Evolutionary conservation across 1,139 yeast genomes (phyloP).

Genomic region (Arxiozyma telluris): DNA sequence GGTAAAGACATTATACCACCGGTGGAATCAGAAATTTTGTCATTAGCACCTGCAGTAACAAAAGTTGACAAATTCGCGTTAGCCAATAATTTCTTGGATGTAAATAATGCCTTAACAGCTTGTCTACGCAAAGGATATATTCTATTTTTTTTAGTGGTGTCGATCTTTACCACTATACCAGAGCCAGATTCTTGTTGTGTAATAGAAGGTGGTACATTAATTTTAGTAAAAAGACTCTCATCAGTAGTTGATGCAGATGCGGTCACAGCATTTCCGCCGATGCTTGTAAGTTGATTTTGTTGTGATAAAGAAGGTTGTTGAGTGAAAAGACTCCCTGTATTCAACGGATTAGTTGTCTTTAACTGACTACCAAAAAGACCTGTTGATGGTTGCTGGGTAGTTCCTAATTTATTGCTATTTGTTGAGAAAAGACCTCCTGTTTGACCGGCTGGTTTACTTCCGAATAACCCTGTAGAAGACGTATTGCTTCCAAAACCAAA

Average conservation of each 20-base stretch:
- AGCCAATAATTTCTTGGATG: constrained; percentile 11
- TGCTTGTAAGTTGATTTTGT: constrained; percentile 54
- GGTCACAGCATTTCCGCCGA: constrained; percentile 12
- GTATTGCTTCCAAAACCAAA: constrained; percentile 21
- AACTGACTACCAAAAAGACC: constrained; percentile 29
- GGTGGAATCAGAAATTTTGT: background rate
- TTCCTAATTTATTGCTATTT: background rate
- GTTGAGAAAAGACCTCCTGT: constrained; percentile 6
- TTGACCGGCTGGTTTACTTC: constrained; percentile 16
- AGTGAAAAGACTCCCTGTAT: constrained; percentile 10
- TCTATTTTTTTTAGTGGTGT: constrained; percentile 48
- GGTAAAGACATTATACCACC: background rate
- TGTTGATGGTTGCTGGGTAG: constrained; percentile 11
- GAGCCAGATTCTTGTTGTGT: constrained; percentile 50
- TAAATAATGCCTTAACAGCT: constrained; percentile 33
- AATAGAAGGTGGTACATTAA: constrained; percentile 29
- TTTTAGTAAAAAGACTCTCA: constrained; percentile 42
- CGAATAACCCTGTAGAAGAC: constrained; percentile 10
- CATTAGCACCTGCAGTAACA: background rate
- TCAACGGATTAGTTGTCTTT: background rate
- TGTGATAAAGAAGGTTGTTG: constrained; percentile 6
- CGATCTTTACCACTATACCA: constrained; percentile 32
- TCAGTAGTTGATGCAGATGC: background rate
- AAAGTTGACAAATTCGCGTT: background rate
- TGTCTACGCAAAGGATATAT: constrained; percentile 56